Conservation (phyloP, 345 rosid genomes). For the Anastatica hierochuntica region DNA sequence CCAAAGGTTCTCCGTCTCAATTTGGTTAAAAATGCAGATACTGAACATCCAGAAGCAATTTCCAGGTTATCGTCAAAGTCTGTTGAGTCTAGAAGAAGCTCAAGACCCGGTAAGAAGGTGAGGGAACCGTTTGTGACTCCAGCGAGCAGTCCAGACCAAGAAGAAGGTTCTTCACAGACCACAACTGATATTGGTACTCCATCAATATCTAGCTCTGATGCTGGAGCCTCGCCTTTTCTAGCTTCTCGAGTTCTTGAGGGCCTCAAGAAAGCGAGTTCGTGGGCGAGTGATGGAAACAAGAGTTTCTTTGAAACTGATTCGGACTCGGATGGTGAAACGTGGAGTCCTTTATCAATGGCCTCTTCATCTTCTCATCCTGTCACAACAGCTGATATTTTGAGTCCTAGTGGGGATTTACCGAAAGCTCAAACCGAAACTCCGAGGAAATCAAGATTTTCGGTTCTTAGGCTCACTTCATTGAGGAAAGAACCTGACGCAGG, state of each 20-base stretch:
- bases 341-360: slow-evolving; percentile 41
- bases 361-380: slow-evolving; percentile 26
- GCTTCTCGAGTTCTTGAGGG: slow-evolving; percentile 39
- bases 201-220: slow-evolving; percentile 88
- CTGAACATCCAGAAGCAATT: slow-evolving; percentile 32
- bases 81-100: slow-evolving; percentile 25
- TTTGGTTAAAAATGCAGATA: slow-evolving; percentile 56
- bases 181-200: too few relatives aligned
- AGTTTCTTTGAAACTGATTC: slow-evolving; percentile 50
- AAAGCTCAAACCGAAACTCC: slow-evolving; percentile 31
- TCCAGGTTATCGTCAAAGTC: slow-evolving; percentile 25
- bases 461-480: slow-evolving; percentile 38
- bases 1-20: slow-evolving; percentile 40
- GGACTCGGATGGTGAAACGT: slow-evolving; percentile 52
- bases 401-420: slow-evolving; percentile 35
- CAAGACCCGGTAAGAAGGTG: slow-evolving; percentile 30
- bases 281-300: slow-evolving; percentile 32
- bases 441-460: slow-evolving; percentile 31
- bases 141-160: slow-evolving; percentile 89
- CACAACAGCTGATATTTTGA: slow-evolving; percentile 32
- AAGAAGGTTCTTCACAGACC: slow-evolving; percentile 54
- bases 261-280: slow-evolving; percentile 41
- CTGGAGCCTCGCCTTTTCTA: slow-evolving; percentile 68
- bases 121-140: slow-evolving; percentile 87
- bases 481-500: slow-evolving; percentile 54